Evolutionary conservation across 2,329 filamentous ascomycete species (phyloP).

Genomic region (Claviceps sp.): DNA sequence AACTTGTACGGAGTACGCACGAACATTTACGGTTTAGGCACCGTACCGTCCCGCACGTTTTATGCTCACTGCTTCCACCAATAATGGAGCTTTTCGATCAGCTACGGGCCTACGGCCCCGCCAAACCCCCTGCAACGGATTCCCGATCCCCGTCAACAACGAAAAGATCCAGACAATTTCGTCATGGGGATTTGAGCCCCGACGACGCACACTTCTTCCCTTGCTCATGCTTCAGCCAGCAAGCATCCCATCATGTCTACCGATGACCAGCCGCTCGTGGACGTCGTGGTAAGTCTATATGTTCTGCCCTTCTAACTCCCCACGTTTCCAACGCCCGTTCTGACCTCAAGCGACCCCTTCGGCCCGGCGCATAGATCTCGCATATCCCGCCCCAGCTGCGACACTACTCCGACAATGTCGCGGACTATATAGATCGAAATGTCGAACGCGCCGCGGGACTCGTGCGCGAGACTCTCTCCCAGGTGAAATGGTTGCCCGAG

Average conservation of each 20-base stretch:
- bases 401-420: slow-evolving; percentile 57
- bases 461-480: slow-evolving; percentile 55
- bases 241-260: slow-evolving; percentile 48
- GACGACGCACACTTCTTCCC: background rate
- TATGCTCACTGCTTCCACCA: too few relatives aligned
- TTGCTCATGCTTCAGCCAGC: slow-evolving; percentile 1
- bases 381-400: slow-evolving; percentile 49
- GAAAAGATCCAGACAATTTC: slow-evolving; percentile 1
- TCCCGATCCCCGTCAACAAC: slow-evolving; percentile 2
- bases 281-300: slow-evolving; percentile 44
- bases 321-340: background rate
- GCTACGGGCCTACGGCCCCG: background rate
- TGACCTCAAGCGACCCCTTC: slow-evolving; percentile 1
- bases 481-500: slow-evolving; percentile 60
- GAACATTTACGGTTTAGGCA: too few relatives aligned
- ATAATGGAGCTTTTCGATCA: too few relatives aligned
- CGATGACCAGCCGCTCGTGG: slow-evolving; percentile 66
- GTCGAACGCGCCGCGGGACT: slow-evolving; percentile 62
- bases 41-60: too few relatives aligned
- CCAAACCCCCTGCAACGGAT: background rate
- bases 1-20: too few relatives aligned
- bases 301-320: background rate
- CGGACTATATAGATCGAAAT: slow-evolving; percentile 67
- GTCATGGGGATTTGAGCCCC: slow-evolving; percentile 3
- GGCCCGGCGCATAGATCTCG: slow-evolving; percentile 28